Conservation (phyloP, 2,329 filamentous ascomycete genomes). For the Ascochyta viciae-villosae region DNA sequence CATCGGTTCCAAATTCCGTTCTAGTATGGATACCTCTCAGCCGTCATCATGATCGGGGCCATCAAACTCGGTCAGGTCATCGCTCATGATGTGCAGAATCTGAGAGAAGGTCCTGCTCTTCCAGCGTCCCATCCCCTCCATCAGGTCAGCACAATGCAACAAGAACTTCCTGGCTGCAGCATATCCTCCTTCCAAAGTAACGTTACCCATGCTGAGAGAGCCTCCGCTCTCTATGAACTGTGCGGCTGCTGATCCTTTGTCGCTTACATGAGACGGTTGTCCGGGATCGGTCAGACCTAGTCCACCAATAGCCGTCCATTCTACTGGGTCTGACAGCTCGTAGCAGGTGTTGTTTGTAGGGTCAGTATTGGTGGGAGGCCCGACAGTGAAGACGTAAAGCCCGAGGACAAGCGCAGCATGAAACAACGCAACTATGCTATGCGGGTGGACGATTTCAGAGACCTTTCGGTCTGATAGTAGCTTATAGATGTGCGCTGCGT, state of each 20-base stretch:
- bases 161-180: constrained; percentile 59
- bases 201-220: constrained; percentile 56
- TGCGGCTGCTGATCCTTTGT: constrained; percentile 44
- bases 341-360: constrained; percentile 43
- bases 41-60: constrained; percentile 14
- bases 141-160: constrained; percentile 59
- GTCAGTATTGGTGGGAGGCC: constrained; percentile 30
- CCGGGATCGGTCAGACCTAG: constrained; percentile 53
- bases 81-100: constrained; percentile 63
- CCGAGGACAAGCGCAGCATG: constrained; percentile 60
- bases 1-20: not conserved
- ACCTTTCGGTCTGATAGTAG: constrained; percentile 60
- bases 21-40: not conserved
- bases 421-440: constrained; percentile 59
- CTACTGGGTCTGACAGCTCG: constrained; percentile 59
- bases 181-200: constrained; percentile 58
- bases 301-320: constrained; percentile 57
- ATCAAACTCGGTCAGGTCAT: constrained; percentile 51
- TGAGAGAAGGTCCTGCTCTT: constrained; percentile 59
- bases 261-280: constrained; percentile 25
- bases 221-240: constrained; percentile 60
- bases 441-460: constrained; percentile 60
- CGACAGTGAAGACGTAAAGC: constrained; percentile 59
- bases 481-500: constrained; percentile 62
- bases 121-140: constrained; percentile 62